phyloP scores from a whole-genome alignment of 164 flowering plant species.

The Berberis vulgaris region DNA sequence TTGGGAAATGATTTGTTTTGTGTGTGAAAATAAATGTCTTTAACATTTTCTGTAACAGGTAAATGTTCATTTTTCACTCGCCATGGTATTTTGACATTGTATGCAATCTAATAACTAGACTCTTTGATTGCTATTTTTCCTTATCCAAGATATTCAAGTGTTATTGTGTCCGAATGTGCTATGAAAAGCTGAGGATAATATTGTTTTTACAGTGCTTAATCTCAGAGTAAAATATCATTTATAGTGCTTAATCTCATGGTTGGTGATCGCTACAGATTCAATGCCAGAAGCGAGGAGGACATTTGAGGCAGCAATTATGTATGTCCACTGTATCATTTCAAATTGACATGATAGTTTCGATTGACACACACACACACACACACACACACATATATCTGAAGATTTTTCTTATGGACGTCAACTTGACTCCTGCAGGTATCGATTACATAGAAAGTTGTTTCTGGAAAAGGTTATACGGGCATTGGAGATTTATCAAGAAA shows the following conservation, averaged over 20 bases:
- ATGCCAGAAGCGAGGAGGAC: slow-evolving; percentile 59
- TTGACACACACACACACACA: neutral
- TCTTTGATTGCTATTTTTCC: no score
- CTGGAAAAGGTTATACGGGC: slow-evolving; percentile 58
- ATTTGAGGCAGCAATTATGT: slow-evolving; percentile 78
- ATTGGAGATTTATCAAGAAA: slow-evolving; percentile 68
- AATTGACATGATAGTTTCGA: no score
- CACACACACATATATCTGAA: neutral
- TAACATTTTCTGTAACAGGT: no score
- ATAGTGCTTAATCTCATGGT: neutral
- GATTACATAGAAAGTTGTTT: slow-evolving; percentile 65
- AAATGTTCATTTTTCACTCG: no score
- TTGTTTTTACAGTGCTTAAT: neutral
- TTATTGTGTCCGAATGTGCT: no score
- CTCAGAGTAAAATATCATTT: neutral
- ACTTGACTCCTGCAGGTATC: slow-evolving; percentile 45
- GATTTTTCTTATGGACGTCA: neutral
- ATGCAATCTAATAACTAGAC: no score
- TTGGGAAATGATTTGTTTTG: no score
- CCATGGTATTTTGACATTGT: no score
- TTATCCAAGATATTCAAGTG: no score
- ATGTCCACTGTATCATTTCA: slow-evolving; percentile 11
- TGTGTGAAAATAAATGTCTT: no score
- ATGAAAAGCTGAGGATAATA: no score
- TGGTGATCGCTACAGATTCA: slow-evolving; percentile 36